Base-by-base conservation (phyloP, 768 basidiomycete genomes). In the Suillus spraguei region DNA sequence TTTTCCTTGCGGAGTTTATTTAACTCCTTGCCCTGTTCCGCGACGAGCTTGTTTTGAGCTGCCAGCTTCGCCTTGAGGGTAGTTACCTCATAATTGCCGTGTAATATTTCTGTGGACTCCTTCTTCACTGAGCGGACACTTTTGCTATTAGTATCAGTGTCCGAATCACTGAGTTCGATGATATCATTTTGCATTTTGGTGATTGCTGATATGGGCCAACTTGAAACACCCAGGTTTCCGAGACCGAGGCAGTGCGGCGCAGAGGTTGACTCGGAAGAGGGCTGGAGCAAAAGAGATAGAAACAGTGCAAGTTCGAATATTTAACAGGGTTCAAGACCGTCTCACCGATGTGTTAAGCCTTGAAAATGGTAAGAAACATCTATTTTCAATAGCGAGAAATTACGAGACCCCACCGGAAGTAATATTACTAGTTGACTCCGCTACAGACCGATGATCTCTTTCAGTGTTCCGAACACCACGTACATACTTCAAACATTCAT, bases 1-100 rank as follows among this genome's bases (percentile, higher is more conserved):
- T 61, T 64, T 32, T 64, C 50, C 24, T 53, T 61, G 39, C 53
- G 61, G 17, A 52, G 39, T 52, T 61, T 55, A 22, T 42, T 24
- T 9, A 62, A 24, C 38, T 64, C 63, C 17, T 14, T 42, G n/a
- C 41, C 41, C 35, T 61, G 60, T 38, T 50, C 52, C n/a, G 36
- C 28, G 16, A 13, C 24, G 13, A 28, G 33, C 44, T 60, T 58
- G n/a, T 33, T 39, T 39, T 60, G 44, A 32, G 62, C 59, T 36
- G 24, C n/a, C 8, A 46, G 14, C 22, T 33, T 14, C 5, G 28
- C 58, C 22, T 36, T 38, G 22, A 60, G 62, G 32, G 4, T 35
- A 17, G 44, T 7, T 36, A 55, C 13, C 36, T 55, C 14, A 4
- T 22, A 55, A 24, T 17, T 24, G 13, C 22, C n/a, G 14, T 9